Evolutionary conservation across 495 filamentous ascomycete species (phyloP).

Genomic region (Astrothelium macrocarpum): DNA sequence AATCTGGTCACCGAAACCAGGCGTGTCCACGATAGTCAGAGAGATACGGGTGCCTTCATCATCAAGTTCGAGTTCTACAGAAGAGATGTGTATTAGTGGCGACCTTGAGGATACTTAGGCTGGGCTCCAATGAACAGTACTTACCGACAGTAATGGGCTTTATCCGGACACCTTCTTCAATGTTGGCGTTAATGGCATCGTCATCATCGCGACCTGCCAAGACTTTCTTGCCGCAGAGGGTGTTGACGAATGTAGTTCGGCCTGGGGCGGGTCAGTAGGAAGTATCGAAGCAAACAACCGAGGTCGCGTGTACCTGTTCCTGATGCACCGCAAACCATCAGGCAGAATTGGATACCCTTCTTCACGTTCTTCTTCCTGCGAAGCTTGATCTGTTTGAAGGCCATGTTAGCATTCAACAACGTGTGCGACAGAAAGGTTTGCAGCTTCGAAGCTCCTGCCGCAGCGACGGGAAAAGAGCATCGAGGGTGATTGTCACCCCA

Average conservation of each 20-base stretch:
- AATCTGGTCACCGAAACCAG: conserved; percentile 96
- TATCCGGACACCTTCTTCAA: conserved; percentile 95
- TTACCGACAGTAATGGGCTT: conserved; percentile 95
- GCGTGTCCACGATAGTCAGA: conserved; percentile 95
- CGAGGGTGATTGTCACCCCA: not conserved
- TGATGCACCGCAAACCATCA: conserved; percentile 99
- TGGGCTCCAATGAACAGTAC: not conserved
- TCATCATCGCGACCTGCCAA: conserved; percentile 81
- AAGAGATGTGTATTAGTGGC: conserved; percentile 14
- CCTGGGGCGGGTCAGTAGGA: conserved; percentile 42
- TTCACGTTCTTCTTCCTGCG: conserved; percentile 99
- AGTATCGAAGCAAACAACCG: conserved; percentile 5
- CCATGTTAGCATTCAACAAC: conserved; percentile 8
- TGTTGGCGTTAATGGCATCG: conserved; percentile 75
- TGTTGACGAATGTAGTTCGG: conserved; percentile 98
- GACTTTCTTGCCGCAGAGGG: conserved; percentile 90
- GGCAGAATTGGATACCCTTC: conserved; percentile 99
- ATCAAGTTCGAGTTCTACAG: conserved; percentile 82
- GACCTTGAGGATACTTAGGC: not conserved
- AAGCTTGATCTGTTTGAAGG: conserved; percentile 54
- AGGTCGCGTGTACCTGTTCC: conserved; percentile 69
- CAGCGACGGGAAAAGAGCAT: conserved; percentile 6
- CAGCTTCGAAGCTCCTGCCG: not conserved
- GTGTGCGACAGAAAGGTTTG: not conserved
- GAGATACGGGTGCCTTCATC: conserved; percentile 98